phyloP scores from a whole-genome alignment of 768 basidiomycete species.

The Flagelloscypha sp. region DNA sequence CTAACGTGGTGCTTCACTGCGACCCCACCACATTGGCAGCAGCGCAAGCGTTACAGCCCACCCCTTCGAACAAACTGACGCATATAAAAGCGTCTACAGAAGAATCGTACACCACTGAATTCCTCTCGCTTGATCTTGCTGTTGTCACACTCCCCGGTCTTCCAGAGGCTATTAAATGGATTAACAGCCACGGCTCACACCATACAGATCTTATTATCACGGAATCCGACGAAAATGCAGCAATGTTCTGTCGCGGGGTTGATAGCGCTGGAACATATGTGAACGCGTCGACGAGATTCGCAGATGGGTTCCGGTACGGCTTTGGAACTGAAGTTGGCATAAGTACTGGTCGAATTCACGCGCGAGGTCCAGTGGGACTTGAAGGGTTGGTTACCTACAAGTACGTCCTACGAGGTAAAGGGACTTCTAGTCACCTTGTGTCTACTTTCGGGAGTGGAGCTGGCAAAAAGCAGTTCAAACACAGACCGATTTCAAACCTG shows the following conservation, averaged over 20 bases:
- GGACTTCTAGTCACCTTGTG: conserved; percentile 69
- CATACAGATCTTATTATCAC: conserved; percentile 94
- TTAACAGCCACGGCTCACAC: conserved; percentile 89
- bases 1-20: conserved; percentile 72
- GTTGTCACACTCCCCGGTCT: conserved; percentile 71
- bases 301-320: conserved; percentile 94
- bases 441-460: conserved; percentile 72
- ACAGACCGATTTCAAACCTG: conserved; percentile 22
- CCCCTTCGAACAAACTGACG: conserved; percentile 27
- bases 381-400: conserved; percentile 95
- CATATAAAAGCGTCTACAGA: conserved; percentile 46
- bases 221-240: conserved; percentile 56
- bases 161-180: conserved; percentile 69
- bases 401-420: conserved; percentile 81
- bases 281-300: conserved; percentile 93
- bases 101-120: conserved; percentile 79
- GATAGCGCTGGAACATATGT: conserved; percentile 91
- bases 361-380: conserved; percentile 90
- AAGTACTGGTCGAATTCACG: conserved; percentile 93
- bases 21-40: conserved; percentile 57
- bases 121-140: conserved; percentile 78
- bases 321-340: conserved; percentile 98
- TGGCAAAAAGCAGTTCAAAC: conserved; percentile 69
- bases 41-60: conserved; percentile 30
- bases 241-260: conserved; percentile 76